A percentile compares a stretch with the other conserved stretches of the same genome.
phyloP scores from a whole-genome alignment of 805 yeast genomes.

The Cyberlindnera misumaiensis region DNA sequence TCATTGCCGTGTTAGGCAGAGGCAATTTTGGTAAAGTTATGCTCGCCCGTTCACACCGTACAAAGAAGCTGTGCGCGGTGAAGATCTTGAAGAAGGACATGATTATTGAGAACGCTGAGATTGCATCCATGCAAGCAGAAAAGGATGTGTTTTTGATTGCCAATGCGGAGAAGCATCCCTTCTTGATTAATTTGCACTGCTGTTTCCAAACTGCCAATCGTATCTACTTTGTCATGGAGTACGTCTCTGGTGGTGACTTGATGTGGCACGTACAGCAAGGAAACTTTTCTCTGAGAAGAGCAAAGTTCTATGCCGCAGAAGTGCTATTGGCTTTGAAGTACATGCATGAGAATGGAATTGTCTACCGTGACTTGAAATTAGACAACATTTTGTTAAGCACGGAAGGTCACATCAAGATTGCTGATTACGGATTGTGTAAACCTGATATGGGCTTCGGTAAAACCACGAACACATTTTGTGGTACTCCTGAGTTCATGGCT shows the following conservation, averaged over 20 bases:
- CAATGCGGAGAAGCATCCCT: constrained; percentile 87
- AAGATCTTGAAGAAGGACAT: constrained; percentile 95
- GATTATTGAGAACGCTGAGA: constrained; percentile 92
- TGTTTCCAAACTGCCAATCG: constrained; percentile 98
- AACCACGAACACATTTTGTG: constrained; percentile 93
- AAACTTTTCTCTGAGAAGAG: constrained; percentile 81
- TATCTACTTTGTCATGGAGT: constrained; percentile 97
- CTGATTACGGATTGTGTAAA: constrained; percentile 96
- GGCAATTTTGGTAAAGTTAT: constrained; percentile 99
- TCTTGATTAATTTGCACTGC: constrained; percentile 82
- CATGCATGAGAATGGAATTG: constrained; percentile 92
- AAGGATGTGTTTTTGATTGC: constrained; percentile 83
- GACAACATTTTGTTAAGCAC: constrained; percentile 88
- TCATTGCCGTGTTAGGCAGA: constrained; percentile 91
- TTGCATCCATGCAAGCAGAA: constrained; percentile 90
- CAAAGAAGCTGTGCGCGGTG: constrained; percentile 82
- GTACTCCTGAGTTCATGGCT: constrained; percentile 99
- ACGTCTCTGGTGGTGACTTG: constrained; percentile 94
- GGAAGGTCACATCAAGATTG: constrained; percentile 92
- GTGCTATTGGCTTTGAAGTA: constrained; percentile 85
- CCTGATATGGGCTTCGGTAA: constrained; percentile 82
- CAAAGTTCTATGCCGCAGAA: constrained; percentile 97
- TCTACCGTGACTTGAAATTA: constrained; percentile 91
- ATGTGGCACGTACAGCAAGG: constrained; percentile 99
- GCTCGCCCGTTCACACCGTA: constrained; percentile 88